phyloP scores from a whole-genome alignment of 257 asterid genomes.

The Datura wrightii region DNA sequence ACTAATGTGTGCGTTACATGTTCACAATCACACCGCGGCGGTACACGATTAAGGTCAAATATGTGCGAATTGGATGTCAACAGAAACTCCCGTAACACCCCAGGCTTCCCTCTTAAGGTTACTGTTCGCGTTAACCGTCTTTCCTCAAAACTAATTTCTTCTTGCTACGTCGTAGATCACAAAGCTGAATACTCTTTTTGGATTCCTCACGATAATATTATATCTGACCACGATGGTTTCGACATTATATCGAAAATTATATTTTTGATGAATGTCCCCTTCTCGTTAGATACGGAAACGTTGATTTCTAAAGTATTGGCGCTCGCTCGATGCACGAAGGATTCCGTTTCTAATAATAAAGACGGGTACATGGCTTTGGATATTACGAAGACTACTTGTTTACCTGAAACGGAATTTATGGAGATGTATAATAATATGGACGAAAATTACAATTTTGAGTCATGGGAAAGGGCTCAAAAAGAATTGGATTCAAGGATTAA shows the following conservation, averaged over 20 bases:
- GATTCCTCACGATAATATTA: neutral
- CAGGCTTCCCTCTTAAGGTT: neutral
- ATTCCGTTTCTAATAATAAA: no score
- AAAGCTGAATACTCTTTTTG: neutral
- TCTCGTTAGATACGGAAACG: neutral
- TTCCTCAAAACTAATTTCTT: neutral
- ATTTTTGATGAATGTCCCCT: neutral
- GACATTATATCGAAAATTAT: neutral
- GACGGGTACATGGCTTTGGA: neutral
- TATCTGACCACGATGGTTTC: neutral
- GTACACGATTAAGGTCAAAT: neutral
- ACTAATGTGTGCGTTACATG: neutral
- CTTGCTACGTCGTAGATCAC: neutral
- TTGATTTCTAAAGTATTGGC: neutral
- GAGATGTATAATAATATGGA: neutral
- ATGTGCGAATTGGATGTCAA: neutral
- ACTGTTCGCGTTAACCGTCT: neutral
- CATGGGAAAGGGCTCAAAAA: neutral
- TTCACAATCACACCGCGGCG: neutral
- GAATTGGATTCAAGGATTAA: neutral
- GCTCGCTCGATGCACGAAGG: neutral
- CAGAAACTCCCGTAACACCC: neutral
- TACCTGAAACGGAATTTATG: neutral
- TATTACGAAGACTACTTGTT: neutral
- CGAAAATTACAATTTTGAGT: neutral